Conservation (phyloP, 129 eudicot species). For the Artemisia tridentata region DNA sequence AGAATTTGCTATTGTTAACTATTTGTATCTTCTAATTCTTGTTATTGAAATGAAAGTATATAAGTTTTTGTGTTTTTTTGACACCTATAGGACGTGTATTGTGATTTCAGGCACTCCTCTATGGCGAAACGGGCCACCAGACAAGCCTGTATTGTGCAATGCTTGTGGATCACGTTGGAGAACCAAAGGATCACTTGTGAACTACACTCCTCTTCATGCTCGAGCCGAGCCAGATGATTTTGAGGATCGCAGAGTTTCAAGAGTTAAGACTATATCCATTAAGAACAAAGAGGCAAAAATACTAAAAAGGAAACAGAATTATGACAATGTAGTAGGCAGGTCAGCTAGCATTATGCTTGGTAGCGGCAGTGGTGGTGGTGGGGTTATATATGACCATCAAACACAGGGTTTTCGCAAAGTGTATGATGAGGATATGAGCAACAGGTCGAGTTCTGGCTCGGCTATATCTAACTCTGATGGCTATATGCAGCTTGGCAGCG, state of each 20-base stretch:
- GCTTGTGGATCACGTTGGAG: conserved; percentile 99
- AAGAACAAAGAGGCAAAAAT: conserved; percentile 77
- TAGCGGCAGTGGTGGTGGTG: conserved; percentile 24
- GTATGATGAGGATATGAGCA: conserved; percentile 83
- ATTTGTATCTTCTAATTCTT: neutral
- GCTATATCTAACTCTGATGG: conserved; percentile 95
- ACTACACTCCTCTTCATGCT: conserved; percentile 93
- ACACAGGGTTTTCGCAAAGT: conserved; percentile 50
- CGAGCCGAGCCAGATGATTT: conserved; percentile 74
- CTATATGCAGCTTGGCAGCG: conserved; percentile 75
- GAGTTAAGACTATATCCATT: conserved; percentile 56
- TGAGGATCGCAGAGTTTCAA: conserved; percentile 60
- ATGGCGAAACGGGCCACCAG: conserved; percentile 99
- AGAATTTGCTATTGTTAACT: neutral
- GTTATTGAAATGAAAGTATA: neutral
- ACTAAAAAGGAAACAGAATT: conserved; percentile 66
- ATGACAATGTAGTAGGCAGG: conserved; percentile 42
- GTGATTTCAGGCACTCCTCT: conserved; percentile 80
- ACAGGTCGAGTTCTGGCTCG: conserved; percentile 96
- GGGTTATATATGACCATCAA: conserved; percentile 40
- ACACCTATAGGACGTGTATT: conserved; percentile 5
- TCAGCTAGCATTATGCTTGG: conserved; percentile 24
- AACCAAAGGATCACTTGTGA: conserved; percentile 86
- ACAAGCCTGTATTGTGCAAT: conserved; percentile 94
- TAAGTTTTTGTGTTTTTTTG: conserved; percentile 11